Percentiles rank a stretch among this genome's conserved stretches.
phyloP scores from a whole-genome alignment of 169 alveolate genomes.

The Plasmodium coatneyi region DNA sequence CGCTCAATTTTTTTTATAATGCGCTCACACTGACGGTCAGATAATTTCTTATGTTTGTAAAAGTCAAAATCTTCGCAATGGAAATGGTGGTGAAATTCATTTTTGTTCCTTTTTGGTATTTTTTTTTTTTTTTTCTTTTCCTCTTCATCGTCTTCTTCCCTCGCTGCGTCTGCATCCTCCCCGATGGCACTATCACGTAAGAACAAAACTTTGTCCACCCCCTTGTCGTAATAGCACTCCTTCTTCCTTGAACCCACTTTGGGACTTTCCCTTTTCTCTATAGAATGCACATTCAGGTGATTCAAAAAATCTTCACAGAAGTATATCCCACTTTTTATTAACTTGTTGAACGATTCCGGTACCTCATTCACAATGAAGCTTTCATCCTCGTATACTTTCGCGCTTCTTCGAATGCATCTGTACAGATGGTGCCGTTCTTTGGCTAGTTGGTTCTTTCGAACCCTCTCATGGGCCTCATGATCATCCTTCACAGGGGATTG shows the following conservation, averaged over 20 bases:
- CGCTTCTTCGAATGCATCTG: neutral
- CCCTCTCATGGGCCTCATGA: neutral
- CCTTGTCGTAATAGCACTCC: constrained; percentile 25
- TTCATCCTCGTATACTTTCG: constrained; percentile 48
- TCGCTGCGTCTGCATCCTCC: neutral
- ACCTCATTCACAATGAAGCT: constrained; percentile 11
- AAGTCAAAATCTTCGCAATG: constrained; percentile 33
- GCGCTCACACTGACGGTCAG: constrained; percentile 41
- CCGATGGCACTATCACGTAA: constrained; percentile 7
- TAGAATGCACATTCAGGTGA: constrained; percentile 6
- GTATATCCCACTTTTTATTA: constrained; percentile 39
- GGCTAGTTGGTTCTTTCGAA: neutral
- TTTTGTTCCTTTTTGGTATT: constrained; percentile 2
- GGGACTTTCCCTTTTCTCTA: constrained; percentile 8
- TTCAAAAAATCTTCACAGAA: constrained; percentile 27
- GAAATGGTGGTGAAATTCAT: constrained; percentile 31
- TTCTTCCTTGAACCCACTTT: constrained; percentile 31
- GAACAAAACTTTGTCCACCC: neutral
- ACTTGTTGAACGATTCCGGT: constrained; percentile 18
- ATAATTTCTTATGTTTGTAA: constrained; percentile 30
- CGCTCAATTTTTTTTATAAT: constrained; percentile 41
- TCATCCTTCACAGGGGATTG: neutral
- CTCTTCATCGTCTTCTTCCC: neutral
- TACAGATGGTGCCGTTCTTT: neutral
- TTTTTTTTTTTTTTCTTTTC: neutral